These are phyloP conservation scores for Suillus decipiens DNA, from an alignment of 768 basidiomycete species.

Conservation along the genomic window DNA sequence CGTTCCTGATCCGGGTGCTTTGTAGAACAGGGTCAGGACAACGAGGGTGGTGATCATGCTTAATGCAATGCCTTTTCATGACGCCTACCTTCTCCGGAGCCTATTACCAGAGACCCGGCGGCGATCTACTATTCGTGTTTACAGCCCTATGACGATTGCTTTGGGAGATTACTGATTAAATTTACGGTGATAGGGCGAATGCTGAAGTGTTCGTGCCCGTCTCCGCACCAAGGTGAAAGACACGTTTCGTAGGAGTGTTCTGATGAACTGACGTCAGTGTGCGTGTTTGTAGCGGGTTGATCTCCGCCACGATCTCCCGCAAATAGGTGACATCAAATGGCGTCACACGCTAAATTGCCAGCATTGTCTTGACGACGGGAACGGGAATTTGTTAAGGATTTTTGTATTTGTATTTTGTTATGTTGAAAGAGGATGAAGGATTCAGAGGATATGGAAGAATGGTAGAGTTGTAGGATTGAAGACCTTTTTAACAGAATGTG, in stretches of 20 bases:
- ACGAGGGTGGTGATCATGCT: constrained; percentile 12
- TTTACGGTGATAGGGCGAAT: constrained; percentile 48
- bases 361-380: constrained; percentile 36
- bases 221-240: constrained; percentile 77
- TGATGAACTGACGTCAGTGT: constrained; percentile 29
- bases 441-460: background rate
- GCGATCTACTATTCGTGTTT: constrained; percentile 2
- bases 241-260: constrained; percentile 18
- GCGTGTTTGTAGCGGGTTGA: constrained; percentile 50
- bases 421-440: background rate
- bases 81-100: constrained; percentile 7
- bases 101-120: constrained; percentile 5
- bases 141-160: constrained; percentile 18
- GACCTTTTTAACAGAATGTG: no score
- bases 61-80: constrained; percentile 10
- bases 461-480: background rate
- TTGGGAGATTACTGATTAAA: constrained; percentile 32
- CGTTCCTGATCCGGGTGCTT: constrained; percentile 7
- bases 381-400: constrained; percentile 8
- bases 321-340: constrained; percentile 30
- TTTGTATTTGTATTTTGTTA: background rate
- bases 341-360: constrained; percentile 24
- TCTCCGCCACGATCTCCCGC: constrained; percentile 54
- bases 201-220: constrained; percentile 90
- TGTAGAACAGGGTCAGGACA: constrained; percentile 1